Conservation (phyloP, 495 filamentous ascomycete species). For the Schizothecium vesticola region DNA sequence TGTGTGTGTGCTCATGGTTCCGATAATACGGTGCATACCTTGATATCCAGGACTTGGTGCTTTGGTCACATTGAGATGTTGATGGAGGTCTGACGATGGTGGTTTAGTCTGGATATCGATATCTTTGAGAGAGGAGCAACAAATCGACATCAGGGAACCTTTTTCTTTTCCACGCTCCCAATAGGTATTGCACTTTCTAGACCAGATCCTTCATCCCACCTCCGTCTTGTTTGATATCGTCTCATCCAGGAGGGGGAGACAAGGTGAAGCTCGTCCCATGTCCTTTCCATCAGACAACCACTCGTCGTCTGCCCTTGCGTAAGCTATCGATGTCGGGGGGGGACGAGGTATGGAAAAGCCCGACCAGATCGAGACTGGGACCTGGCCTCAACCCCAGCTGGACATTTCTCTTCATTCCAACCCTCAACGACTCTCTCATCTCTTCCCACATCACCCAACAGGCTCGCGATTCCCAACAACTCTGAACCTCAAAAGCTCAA, state of each 20-base stretch:
- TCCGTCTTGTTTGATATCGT: not conserved
- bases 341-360: too few relatives aligned
- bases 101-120: too few relatives aligned
- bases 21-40: too few relatives aligned
- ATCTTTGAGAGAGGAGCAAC: too few relatives aligned
- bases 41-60: too few relatives aligned
- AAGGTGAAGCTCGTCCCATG: too few relatives aligned
- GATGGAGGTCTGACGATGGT: too few relatives aligned
- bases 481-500: not conserved
- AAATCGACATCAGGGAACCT: too few relatives aligned
- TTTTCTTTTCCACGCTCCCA: not conserved
- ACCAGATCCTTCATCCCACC: not conserved
- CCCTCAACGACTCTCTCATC: not conserved
- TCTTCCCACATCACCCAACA: not conserved
- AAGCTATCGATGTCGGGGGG: not conserved
- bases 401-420: not conserved
- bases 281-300: not conserved
- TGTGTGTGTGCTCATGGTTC: too few relatives aligned
- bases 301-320: not conserved
- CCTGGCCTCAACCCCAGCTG: not conserved
- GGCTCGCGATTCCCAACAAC: not conserved
- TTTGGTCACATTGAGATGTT: too few relatives aligned
- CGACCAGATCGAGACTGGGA: not conserved
- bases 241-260: not conserved
- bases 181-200: not conserved